Percentiles rank a stretch among this genome's conserved stretches.
Conservation (phyloP, 2,329 filamentous ascomycete genomes). For the Fusarium coicis region DNA sequence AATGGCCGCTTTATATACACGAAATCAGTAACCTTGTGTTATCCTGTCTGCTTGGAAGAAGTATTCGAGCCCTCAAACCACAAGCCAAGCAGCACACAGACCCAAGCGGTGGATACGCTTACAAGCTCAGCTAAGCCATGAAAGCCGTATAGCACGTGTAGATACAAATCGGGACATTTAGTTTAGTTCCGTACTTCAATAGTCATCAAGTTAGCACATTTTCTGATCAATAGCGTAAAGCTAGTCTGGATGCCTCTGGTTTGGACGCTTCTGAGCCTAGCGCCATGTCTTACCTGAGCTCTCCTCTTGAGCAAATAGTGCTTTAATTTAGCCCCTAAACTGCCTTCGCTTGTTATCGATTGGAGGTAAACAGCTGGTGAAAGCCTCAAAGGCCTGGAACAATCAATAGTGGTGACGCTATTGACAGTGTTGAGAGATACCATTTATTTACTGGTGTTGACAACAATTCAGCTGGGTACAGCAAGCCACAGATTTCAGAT, state of each 20-base stretch:
- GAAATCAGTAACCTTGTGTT: not conserved
- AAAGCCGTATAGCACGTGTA: not conserved
- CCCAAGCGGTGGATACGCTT: not conserved
- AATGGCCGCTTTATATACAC: not conserved
- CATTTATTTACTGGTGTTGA: not conserved
- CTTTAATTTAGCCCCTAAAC: not conserved
- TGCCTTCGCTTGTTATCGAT: not conserved
- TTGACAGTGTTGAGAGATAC: not conserved
- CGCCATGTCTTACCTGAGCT: not conserved
- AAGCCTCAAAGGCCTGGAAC: not conserved
- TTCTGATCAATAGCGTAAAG: not conserved
- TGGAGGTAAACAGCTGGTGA: accelerated
- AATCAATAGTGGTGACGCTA: not conserved
- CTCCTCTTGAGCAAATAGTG: not conserved
- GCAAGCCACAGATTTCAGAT: not conserved
- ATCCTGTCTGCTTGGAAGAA: not conserved
- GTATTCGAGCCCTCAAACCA: not conserved
- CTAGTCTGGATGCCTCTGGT: not conserved
- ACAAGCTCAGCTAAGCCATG: not conserved
- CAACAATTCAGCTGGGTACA: not conserved
- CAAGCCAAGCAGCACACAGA: not conserved
- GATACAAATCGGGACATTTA: not conserved
- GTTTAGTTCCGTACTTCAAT: not conserved
- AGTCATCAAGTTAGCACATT: not conserved
- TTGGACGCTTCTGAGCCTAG: not conserved